Conservation (phyloP, 805 yeast species). For the Saccharomycopsis sp. region DNA sequence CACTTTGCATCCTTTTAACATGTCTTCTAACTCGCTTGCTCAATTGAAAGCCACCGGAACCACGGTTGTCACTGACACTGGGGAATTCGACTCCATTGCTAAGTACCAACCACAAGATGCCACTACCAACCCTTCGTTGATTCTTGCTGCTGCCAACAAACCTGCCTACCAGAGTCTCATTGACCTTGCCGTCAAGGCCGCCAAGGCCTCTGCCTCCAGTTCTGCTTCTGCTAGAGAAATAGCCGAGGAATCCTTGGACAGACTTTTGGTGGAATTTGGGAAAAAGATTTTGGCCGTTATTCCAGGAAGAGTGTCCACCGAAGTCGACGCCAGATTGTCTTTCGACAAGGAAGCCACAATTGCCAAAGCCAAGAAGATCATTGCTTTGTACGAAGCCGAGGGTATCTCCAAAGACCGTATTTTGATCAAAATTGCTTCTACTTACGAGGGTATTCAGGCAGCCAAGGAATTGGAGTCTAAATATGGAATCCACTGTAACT, state of each 20-base stretch:
- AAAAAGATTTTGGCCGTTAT: constrained; percentile 85
- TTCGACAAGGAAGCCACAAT: constrained; percentile 92
- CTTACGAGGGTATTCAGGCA: constrained; percentile 99
- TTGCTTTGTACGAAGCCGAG: constrained; percentile 72
- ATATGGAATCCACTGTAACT: constrained; percentile 88
- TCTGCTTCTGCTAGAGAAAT: constrained; percentile 40
- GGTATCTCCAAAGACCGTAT: constrained; percentile 89
- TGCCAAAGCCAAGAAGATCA: constrained; percentile 88
- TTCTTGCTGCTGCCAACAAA: constrained; percentile 91
- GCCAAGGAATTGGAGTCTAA: constrained; percentile 90
- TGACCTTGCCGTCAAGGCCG: constrained; percentile 86
- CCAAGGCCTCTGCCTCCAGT: constrained; percentile 47
- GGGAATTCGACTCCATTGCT: constrained; percentile 97
- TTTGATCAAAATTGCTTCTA: constrained; percentile 93
- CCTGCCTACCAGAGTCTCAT: constrained; percentile 82
- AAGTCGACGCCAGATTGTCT: constrained; percentile 97
- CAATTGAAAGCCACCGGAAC: constrained; percentile 94
- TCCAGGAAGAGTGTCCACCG: constrained; percentile 99
- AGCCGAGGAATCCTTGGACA: constrained; percentile 83
- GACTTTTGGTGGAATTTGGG: constrained; percentile 94
- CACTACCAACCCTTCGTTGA: constrained; percentile 96
- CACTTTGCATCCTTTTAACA: no score
- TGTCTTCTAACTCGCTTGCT: constrained; percentile 65
- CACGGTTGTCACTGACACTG: constrained; percentile 95
- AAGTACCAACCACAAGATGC: constrained; percentile 99